Conservation (phyloP, 305 asterid species). For the Fraxinus platypoda region DNA sequence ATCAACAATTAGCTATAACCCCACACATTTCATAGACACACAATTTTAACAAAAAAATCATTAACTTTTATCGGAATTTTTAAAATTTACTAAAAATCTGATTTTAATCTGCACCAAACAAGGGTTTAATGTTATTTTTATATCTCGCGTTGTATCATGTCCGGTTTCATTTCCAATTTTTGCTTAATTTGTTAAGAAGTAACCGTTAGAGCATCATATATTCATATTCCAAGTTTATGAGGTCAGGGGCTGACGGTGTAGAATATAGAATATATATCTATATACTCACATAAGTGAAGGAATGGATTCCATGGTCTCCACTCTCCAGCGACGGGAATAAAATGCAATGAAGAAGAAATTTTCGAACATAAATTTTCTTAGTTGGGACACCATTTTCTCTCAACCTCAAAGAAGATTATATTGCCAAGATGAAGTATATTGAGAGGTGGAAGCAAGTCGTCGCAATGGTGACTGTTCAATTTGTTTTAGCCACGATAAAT, state of each 20-base stretch:
- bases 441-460: constrained; percentile 39
- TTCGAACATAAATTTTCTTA: not conserved
- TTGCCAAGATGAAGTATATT: constrained; percentile 12
- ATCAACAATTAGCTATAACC: too few species aligned
- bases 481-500: constrained; percentile 42
- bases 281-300: not conserved
- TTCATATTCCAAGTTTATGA: not conserved
- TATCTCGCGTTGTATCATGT: not conserved
- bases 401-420: not conserved
- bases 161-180: not conserved
- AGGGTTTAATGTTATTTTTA: not conserved
- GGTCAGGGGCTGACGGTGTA: constrained; percentile 2
- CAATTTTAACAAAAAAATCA: too few species aligned
- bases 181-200: not conserved
- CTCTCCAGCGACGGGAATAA: not conserved
- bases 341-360: constrained; percentile 1
- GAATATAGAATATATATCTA: constrained; percentile 1
- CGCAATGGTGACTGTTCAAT: constrained; percentile 49
- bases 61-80: not conserved
- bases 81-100: too few species aligned
- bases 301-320: constrained; percentile 1
- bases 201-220: not conserved
- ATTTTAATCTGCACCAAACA: too few species aligned
- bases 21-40: too few species aligned
- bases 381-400: not conserved